These are phyloP conservation scores for Medicago ruthenica DNA, from an alignment of 306 rosid species.

Conservation along the genomic window DNA sequence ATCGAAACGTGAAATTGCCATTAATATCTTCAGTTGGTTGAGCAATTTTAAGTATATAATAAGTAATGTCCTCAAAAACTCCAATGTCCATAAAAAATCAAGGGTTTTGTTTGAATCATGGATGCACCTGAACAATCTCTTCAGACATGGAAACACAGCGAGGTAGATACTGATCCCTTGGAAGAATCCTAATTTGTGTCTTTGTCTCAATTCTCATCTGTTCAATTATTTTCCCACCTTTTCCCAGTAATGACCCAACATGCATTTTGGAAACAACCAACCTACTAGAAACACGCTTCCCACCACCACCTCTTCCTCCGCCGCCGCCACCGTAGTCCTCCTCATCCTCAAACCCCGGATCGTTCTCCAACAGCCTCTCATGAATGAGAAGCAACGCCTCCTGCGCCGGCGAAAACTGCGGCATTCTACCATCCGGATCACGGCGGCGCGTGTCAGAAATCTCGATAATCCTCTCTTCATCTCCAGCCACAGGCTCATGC, in stretches of 20 bases:
- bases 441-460: conserved; percentile 95
- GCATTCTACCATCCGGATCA: conserved; percentile 93
- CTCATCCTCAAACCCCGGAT: conserved; percentile 68
- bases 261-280: conserved; percentile 96
- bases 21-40: conserved; percentile 39
- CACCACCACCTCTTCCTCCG: conserved; percentile 59
- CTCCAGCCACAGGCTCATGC: conserved; percentile 84
- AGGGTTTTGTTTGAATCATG: conserved; percentile 45
- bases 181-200: conserved; percentile 97
- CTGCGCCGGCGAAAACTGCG: conserved; percentile 95
- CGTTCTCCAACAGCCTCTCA: conserved; percentile 89
- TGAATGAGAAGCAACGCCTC: conserved; percentile 90
- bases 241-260: conserved; percentile 94
- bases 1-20: conserved; percentile 31
- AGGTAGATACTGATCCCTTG: conserved; percentile 91
- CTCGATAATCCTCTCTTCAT: conserved; percentile 95
- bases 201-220: conserved; percentile 98
- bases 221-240: conserved; percentile 99
- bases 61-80: conserved; percentile 34
- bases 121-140: conserved; percentile 99
- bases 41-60: conserved; percentile 6
- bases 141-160: conserved; percentile 96
- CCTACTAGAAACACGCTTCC: conserved; percentile 75
- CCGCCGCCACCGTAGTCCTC: conserved; percentile 58
- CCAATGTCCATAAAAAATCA: conserved; percentile 37